These are phyloP conservation scores for Tuber aestivum DNA, from an alignment of 495 filamentous ascomycete genomes.

Conservation along the genomic window DNA sequence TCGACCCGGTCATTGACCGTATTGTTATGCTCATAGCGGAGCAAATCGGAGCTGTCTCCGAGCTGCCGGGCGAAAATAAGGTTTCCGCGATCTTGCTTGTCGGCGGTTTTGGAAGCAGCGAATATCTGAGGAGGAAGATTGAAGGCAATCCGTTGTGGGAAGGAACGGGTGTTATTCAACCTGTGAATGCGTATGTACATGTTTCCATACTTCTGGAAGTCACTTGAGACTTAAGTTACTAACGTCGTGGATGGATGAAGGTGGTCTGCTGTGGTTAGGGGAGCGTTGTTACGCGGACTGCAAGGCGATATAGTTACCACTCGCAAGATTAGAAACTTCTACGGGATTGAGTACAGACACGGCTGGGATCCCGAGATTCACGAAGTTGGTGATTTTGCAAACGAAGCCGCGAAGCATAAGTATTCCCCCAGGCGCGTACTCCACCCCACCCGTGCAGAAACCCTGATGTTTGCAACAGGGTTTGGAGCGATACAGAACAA, in stretches of 20 bases:
- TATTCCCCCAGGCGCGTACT: not conserved
- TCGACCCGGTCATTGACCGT: conserved; percentile 43
- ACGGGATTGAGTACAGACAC: conserved; percentile 66
- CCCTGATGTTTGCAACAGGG: not conserved
- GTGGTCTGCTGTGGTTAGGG: conserved; percentile 65
- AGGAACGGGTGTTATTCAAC: conserved; percentile 18
- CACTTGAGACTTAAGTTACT: not conserved
- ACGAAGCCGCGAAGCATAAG: not conserved
- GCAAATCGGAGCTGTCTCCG: conserved; percentile 28
- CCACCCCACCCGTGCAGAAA: not conserved
- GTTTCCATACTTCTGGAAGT: not conserved
- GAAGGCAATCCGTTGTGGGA: conserved; percentile 41
- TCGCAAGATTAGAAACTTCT: conserved; percentile 61
- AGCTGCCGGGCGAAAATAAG: conserved; percentile 25
- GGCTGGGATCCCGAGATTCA: conserved; percentile 65
- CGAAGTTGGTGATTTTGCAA: conserved; percentile 50
- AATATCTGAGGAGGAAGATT: conserved; percentile 59
- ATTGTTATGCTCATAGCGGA: conserved; percentile 40
- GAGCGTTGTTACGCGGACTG: conserved; percentile 60
- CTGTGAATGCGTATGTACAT: conserved; percentile 17
- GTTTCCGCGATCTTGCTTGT: conserved; percentile 62
- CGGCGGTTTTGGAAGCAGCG: conserved; percentile 61
- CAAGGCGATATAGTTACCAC: conserved; percentile 66
- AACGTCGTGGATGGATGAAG: not conserved
- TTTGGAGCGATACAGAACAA: not conserved